A percentile compares a stretch with the other conserved stretches of the same genome.
phyloP scores from a whole-genome alignment of 257 asterid genomes.

The Solanum chmielewskii region DNA sequence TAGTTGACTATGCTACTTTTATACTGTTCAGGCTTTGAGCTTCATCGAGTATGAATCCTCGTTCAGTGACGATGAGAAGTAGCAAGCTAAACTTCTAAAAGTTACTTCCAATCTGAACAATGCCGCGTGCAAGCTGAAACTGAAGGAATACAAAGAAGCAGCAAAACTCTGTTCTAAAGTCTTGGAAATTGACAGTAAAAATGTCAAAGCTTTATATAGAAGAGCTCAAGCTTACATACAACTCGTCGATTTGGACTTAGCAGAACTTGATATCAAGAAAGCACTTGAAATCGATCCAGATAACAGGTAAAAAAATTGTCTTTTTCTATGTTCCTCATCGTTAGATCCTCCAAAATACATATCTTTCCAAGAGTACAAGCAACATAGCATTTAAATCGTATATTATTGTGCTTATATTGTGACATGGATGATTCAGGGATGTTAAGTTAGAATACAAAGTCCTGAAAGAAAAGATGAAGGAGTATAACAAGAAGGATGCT shows the following conservation, averaged over 20 bases:
- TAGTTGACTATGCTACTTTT: background rate
- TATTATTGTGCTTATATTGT: background rate
- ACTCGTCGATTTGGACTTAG: conserved; percentile 42
- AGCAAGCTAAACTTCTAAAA: conserved; percentile 28
- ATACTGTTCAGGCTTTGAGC: conserved; percentile 20
- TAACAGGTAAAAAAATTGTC: conserved; percentile 18
- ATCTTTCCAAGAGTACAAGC: background rate
- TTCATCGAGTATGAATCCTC: conserved; percentile 36
- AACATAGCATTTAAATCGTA: background rate
- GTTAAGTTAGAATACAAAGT: conserved; percentile 46
- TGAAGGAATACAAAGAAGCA: conserved; percentile 45
- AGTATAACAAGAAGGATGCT: conserved; percentile 46
- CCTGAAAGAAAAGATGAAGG: conserved; percentile 43
- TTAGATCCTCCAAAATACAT: background rate
- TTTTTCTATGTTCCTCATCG: background rate
- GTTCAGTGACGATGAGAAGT: conserved; percentile 44
- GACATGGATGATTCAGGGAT: conserved; percentile 22
- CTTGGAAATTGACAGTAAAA: conserved; percentile 30
- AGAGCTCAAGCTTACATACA: conserved; percentile 55
- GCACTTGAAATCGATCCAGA: conserved; percentile 62
- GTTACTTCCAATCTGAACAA: conserved; percentile 35
- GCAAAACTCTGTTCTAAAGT: conserved; percentile 37
- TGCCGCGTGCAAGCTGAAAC: conserved; percentile 60
- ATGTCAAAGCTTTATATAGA: conserved; percentile 52
- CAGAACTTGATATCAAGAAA: conserved; percentile 45